phyloP scores from a whole-genome alignment of 495 filamentous ascomycete species.

The Pyrenopolyporus hunteri region DNA sequence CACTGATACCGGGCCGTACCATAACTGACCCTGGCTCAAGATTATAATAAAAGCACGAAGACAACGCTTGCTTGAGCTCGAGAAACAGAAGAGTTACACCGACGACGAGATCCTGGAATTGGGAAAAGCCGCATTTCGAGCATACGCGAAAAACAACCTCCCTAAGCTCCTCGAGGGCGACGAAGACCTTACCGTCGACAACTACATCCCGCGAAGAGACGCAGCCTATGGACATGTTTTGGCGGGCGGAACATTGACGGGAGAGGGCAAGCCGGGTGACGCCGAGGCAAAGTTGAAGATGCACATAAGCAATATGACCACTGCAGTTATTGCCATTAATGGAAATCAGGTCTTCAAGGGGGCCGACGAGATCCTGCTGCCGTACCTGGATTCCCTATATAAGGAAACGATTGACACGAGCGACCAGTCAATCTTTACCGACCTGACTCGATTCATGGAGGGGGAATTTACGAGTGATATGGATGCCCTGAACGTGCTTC shows the following conservation, averaged over 20 bases:
- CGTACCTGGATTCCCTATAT: conserved; percentile 81
- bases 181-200: conserved; percentile 51
- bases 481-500: conserved; percentile 80
- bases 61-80: conserved; percentile 72
- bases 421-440: conserved; percentile 74
- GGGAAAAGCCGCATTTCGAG: conserved; percentile 67
- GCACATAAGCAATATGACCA: conserved; percentile 80
- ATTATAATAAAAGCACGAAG: conserved; percentile 85
- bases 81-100: conserved; percentile 53
- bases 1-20: not conserved
- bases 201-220: conserved; percentile 62
- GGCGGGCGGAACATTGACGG: conserved; percentile 65
- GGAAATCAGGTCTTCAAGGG: conserved; percentile 51
- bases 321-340: conserved; percentile 64
- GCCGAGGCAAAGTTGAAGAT: conserved; percentile 88
- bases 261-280: conserved; percentile 66
- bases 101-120: conserved; percentile 56
- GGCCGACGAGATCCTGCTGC: conserved; percentile 73
- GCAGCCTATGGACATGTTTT: conserved; percentile 69
- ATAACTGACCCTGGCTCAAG: conserved; percentile 61
- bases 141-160: conserved; percentile 81
- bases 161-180: conserved; percentile 59
- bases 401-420: conserved; percentile 74
- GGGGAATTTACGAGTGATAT: conserved; percentile 84
- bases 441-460: conserved; percentile 83